A percentile compares a stretch with the other conserved stretches of the same genome.
Conservation (phyloP, 2,329 filamentous ascomycete species). For the Fusarium neocosmosporiellum region DNA sequence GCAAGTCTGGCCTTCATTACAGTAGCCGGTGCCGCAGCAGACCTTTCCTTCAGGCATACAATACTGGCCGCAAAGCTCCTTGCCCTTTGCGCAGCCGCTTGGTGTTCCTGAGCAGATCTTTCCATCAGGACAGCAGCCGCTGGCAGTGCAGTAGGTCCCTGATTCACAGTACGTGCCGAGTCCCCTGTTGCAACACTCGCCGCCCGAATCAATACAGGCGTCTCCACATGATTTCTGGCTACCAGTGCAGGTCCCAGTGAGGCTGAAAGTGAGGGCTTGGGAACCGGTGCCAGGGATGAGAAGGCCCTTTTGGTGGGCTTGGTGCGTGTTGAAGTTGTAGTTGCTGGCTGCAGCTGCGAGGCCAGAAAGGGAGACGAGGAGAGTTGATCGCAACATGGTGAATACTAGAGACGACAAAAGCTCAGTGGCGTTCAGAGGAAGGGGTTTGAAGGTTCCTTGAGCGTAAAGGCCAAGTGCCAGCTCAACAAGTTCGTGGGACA, state of each 20-base stretch:
- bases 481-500: neutral
- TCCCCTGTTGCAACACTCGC: conserved; percentile 46
- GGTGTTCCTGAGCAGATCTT: conserved; percentile 46
- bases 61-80: conserved; percentile 41
- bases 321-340: conserved; percentile 28
- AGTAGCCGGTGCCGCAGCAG: conserved; percentile 47
- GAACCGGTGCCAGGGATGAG: conserved; percentile 34
- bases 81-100: conserved; percentile 39
- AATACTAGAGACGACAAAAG: neutral
- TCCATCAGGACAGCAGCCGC: conserved; percentile 50
- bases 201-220: conserved; percentile 46
- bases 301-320: conserved; percentile 24
- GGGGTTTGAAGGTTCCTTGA: neutral
- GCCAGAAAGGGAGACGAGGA: conserved; percentile 43
- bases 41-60: conserved; percentile 48
- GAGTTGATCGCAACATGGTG: conserved; percentile 40
- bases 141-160: conserved; percentile 44
- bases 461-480: neutral
- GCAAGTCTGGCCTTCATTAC: conserved; percentile 46
- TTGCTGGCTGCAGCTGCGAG: conserved; percentile 35
- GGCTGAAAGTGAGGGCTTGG: conserved; percentile 32
- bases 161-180: conserved; percentile 47
- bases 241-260: conserved; percentile 33
- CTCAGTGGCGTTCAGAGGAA: neutral
- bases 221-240: conserved; percentile 43